A percentile compares a stretch with the other conserved stretches of the same genome.
These are phyloP conservation scores for carrot (Daucus carota) DNA, from an alignment of 129 eudicot species.

Conservation along the genomic window DH1_v3.0 NC_030387.2:40655501-40656000, in stretches of 20 bases:
- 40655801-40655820: constrained; percentile 72
- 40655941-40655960: constrained; percentile 39
- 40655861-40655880: constrained; percentile 70
- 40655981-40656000: constrained; percentile 58
- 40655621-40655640: constrained; percentile 88
- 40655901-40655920: constrained; percentile 34
- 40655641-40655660: constrained; percentile 77
- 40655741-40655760: constrained; percentile 67
- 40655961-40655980: constrained; percentile 27
- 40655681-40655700: constrained; percentile 82
- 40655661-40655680: constrained; percentile 58
- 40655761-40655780: constrained; percentile 80
- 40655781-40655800: constrained; percentile 84
- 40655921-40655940: constrained; percentile 27
- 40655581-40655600: constrained; percentile 52
- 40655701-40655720: constrained; percentile 90
- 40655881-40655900: constrained; percentile 34
- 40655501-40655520: constrained; percentile 76
- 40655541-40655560: constrained; percentile 62
- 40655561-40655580: not conserved
- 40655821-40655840: constrained; percentile 15
- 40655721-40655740: constrained; percentile 57
- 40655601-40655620: constrained; percentile 57
- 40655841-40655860: constrained; percentile 58
- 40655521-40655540: constrained; percentile 67